phyloP scores from a whole-genome alignment of 768 basidiomycete species.

The Naematelia aurantialba region DNA sequence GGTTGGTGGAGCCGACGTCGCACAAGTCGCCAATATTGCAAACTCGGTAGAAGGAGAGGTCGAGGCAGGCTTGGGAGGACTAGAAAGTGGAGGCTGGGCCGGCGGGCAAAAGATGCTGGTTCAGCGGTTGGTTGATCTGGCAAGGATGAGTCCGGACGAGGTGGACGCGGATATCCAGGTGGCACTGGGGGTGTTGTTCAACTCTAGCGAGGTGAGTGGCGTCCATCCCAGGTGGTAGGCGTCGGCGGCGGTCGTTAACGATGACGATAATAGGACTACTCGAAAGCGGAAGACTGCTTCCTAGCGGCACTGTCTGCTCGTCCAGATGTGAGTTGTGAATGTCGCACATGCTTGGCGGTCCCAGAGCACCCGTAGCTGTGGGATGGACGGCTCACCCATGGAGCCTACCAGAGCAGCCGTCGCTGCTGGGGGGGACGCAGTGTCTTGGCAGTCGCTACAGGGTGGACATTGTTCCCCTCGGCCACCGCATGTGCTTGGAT shows the following conservation, averaged over 20 bases:
- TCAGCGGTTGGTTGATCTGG: slow-evolving; percentile 77
- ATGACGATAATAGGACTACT: slow-evolving; percentile 78
- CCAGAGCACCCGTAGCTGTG: too few relatives aligned
- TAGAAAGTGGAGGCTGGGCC: not conserved
- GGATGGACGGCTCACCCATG: too few relatives aligned
- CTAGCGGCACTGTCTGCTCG: slow-evolving; percentile 76
- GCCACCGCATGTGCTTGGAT: slow-evolving; percentile 4
- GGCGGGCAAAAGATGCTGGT: slow-evolving; percentile 57
- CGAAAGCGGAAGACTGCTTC: slow-evolving; percentile 92
- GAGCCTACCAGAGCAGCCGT: too few relatives aligned
- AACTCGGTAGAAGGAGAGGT: not conserved
- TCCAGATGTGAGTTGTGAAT: slow-evolving; percentile 76
- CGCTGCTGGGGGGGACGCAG: too few relatives aligned
- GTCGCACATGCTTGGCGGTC: too few relatives aligned
- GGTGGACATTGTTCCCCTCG: not conserved
- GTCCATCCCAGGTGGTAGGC: too few relatives aligned
- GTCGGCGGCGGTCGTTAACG: not conserved
- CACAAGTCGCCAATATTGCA: too few relatives aligned
- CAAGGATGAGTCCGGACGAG: slow-evolving; percentile 58
- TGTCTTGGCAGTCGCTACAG: not conserved
- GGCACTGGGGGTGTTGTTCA: slow-evolving; percentile 86
- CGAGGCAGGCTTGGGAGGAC: not conserved
- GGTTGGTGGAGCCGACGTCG: too few relatives aligned
- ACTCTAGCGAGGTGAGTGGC: slow-evolving; percentile 72
- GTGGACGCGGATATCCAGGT: slow-evolving; percentile 95